Conservation (phyloP, 352 stramenopile genomes). For the Phytophthora fragariae region DNA sequence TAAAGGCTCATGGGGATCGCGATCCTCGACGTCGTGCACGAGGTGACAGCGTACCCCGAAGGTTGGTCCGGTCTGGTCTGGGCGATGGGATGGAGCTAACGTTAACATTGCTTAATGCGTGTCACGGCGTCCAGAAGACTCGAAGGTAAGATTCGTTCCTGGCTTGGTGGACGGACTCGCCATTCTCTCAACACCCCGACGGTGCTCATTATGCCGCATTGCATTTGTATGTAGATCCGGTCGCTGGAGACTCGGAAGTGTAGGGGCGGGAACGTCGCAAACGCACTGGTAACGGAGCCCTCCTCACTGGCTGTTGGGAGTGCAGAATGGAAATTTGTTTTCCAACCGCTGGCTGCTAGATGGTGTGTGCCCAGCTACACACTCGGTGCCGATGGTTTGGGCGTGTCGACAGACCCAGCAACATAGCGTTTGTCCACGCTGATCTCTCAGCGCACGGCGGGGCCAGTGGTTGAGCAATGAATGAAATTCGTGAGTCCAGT, state of each 20-base stretch:
- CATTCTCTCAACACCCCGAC: not conserved
- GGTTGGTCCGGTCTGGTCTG: constrained; percentile 34
- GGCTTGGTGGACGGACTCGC: no score
- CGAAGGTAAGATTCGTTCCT: constrained; percentile 43
- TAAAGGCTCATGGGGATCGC: constrained; percentile 41
- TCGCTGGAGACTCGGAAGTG: constrained; percentile 55
- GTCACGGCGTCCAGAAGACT: constrained; percentile 50
- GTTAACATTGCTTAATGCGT: constrained; percentile 5
- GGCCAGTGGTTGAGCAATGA: no score
- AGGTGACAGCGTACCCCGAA: constrained; percentile 59
- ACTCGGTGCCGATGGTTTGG: constrained; percentile 54
- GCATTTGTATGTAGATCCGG: constrained; percentile 44
- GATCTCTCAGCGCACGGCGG: constrained; percentile 44
- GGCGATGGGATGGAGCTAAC: not conserved
- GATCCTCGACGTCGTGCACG: constrained; percentile 71
- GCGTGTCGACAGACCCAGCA: constrained; percentile 57
- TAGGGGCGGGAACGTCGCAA: constrained; percentile 73
- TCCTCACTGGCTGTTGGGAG: no score
- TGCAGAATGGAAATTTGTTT: no score
- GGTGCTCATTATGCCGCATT: not conserved
- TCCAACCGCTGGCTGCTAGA: constrained; percentile 20
- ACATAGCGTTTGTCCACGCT: constrained; percentile 55
- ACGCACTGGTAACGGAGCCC: constrained; percentile 48
- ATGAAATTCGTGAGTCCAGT: no score
- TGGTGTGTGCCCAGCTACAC: constrained; percentile 64